These are phyloP conservation scores for Rubia occidens DNA, from an alignment of 305 asterid species.

Conservation along the genomic window DNA sequence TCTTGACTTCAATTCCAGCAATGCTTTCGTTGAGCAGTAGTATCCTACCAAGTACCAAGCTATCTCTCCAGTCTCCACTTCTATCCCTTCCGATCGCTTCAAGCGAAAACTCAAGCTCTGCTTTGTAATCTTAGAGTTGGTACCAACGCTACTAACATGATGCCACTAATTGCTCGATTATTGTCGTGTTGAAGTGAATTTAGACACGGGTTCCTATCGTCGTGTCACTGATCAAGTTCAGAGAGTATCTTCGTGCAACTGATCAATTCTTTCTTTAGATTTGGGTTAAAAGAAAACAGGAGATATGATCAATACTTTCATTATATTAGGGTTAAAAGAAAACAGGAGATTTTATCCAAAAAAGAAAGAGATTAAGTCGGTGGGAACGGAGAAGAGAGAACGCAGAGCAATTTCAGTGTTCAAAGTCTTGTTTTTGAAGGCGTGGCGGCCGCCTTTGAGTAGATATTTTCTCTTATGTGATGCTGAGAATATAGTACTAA, in stretches of 20 bases:
- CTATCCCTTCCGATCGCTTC: too few species aligned
- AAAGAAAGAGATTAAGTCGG: too few species aligned
- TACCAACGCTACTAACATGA: slow-evolving; percentile 21
- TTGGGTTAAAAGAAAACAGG: not conserved
- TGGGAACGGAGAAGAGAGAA: not conserved
- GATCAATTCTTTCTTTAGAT: not conserved
- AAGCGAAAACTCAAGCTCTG: too few species aligned
- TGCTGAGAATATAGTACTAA: not conserved
- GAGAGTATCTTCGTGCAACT: not conserved
- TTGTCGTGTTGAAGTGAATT: not conserved
- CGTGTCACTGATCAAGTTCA: not conserved
- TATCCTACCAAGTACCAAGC: too few species aligned
- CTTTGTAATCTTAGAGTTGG: slow-evolving; percentile 71
- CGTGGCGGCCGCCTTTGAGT: slow-evolving; percentile 12
- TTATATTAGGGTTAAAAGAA: not conserved
- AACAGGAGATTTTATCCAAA: not conserved
- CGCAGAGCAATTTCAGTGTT: not conserved
- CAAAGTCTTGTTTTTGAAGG: slow-evolving; percentile 6
- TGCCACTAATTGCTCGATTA: slow-evolving; percentile 9
- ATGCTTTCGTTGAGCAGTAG: too few species aligned
- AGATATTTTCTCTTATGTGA: not conserved
- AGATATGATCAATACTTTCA: too few species aligned
- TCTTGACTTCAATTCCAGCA: too few species aligned
- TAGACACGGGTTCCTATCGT: not conserved
- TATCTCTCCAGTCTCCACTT: too few species aligned